These are phyloP conservation scores for Globisporangium takayamanum DNA, from an alignment of 352 stramenopile genomes.

Conservation along the genomic window DNA sequence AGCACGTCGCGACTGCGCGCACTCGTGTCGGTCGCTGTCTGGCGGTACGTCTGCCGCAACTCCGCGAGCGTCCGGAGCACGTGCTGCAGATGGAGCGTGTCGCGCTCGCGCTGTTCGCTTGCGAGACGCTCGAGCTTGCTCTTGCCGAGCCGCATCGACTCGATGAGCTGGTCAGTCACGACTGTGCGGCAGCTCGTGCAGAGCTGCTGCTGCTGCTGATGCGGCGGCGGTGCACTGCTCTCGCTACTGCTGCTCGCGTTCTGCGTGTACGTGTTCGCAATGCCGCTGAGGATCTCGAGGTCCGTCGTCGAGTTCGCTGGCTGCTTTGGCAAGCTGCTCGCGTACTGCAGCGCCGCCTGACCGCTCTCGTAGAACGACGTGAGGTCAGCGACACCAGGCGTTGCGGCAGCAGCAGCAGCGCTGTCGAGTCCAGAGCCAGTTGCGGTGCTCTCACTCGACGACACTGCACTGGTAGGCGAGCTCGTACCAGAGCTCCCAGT, in stretches of 20 bases:
- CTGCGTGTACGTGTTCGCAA: constrained; percentile 76
- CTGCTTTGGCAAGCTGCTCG: not conserved
- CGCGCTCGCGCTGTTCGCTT: constrained; percentile 53
- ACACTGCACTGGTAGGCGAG: constrained; percentile 6
- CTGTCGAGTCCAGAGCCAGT: not conserved
- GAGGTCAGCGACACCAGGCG: constrained; percentile 25
- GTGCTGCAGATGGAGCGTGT: constrained; percentile 58
- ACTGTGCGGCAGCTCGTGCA: constrained; percentile 57
- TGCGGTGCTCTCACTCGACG: not conserved
- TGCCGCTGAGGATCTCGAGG: constrained; percentile 79
- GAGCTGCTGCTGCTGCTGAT: constrained; percentile 19
- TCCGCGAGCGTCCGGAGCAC: constrained; percentile 42
- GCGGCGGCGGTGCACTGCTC: constrained; percentile 2
- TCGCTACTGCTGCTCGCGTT: constrained; percentile 24
- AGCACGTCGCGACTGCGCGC: constrained; percentile 37
- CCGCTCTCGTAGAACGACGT: constrained; percentile 55
- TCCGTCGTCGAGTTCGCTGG: constrained; percentile 28
- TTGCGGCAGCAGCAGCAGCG: not conserved
- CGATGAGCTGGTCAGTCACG: constrained; percentile 68
- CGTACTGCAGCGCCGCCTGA: constrained; percentile 23
- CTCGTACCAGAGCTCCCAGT: constrained; percentile 4
- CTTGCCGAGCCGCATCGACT: constrained; percentile 63
- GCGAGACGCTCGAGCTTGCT: constrained; percentile 44
- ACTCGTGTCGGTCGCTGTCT: constrained; percentile 37
- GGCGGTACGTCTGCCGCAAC: constrained; percentile 43